These are phyloP conservation scores for Phaseolus lunatus DNA, from an alignment of 306 rosid species.

Conservation along the genomic window DNA sequence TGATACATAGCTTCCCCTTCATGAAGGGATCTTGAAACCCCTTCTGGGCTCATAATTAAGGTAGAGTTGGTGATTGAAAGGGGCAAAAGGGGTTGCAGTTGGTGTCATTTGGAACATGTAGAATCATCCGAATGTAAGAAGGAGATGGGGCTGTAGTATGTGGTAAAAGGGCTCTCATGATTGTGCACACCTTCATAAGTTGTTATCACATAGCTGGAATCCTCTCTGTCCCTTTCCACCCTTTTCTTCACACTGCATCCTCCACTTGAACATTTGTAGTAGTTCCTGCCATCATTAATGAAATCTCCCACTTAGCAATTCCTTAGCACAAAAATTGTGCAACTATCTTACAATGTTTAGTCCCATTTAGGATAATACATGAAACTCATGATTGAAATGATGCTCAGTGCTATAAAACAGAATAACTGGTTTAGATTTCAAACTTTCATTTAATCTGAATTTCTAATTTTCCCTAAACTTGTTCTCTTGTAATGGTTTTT, in stretches of 20 bases:
- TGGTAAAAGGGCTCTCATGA: slow-evolving; percentile 64
- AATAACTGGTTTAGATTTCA: background rate
- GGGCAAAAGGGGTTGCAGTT: background rate
- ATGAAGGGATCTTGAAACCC: background rate
- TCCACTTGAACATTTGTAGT: slow-evolving; percentile 79
- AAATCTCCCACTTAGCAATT: background rate
- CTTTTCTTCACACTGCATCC: slow-evolving; percentile 85
- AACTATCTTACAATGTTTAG: no score
- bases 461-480: background rate
- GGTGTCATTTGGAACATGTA: background rate
- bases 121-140: slow-evolving; percentile 23
- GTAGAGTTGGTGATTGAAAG: background rate
- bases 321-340: background rate
- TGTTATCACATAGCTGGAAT: slow-evolving; percentile 78
- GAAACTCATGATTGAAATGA: no score
- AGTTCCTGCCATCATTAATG: slow-evolving; percentile 63
- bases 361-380: no score
- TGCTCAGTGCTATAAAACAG: no score
- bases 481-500: background rate
- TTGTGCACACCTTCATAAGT: slow-evolving; percentile 84
- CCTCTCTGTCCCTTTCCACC: slow-evolving; percentile 82
- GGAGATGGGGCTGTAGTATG: slow-evolving; percentile 49
- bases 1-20: background rate
- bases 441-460: background rate
- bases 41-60: background rate